Evolutionary conservation across 495 filamentous ascomycete genomes (phyloP).

Genomic region (Neohortaea acidophila): DNA sequence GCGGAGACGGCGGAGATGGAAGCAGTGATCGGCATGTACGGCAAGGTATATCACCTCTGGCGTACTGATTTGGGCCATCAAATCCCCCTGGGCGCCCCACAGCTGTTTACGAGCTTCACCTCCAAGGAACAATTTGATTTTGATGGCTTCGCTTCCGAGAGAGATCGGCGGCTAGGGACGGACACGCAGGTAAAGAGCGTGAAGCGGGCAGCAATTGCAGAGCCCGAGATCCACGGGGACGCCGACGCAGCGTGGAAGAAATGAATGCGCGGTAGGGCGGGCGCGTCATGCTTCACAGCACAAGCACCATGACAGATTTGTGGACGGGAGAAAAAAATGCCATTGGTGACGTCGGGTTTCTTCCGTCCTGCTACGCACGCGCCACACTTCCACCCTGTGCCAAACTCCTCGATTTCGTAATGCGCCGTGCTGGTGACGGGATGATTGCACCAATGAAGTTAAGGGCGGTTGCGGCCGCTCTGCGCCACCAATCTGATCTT

Average conservation of each 20-base stretch:
- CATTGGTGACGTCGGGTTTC: no score
- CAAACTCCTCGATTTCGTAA: no score
- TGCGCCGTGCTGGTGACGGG: no score
- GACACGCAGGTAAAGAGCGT: slow-evolving; percentile 48
- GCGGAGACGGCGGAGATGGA: slow-evolving; percentile 73
- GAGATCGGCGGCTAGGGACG: slow-evolving; percentile 51
- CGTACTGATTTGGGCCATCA: slow-evolving; percentile 68
- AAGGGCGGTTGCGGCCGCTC: no score
- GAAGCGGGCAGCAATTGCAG: slow-evolving; percentile 43
- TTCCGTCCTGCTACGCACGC: no score
- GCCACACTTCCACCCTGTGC: no score
- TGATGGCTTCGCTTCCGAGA: slow-evolving; percentile 42
- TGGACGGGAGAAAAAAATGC: no score
- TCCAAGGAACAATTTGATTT: slow-evolving; percentile 43
- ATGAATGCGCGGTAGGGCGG: no score
- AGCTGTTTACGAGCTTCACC: slow-evolving; percentile 66
- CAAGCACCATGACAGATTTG: no score
- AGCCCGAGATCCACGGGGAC: slow-evolving; percentile 44
- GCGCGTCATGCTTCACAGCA: no score
- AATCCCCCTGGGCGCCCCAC: slow-evolving; percentile 56
- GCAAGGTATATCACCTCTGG: slow-evolving; percentile 88
- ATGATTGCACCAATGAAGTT: no score
- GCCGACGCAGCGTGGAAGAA: slow-evolving; percentile 35
- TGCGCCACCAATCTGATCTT: no score
- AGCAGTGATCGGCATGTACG: slow-evolving; percentile 54